Evolutionary conservation across 208 protist genomes (phyloP).

Genomic region (Crithidia sp.): DNA sequence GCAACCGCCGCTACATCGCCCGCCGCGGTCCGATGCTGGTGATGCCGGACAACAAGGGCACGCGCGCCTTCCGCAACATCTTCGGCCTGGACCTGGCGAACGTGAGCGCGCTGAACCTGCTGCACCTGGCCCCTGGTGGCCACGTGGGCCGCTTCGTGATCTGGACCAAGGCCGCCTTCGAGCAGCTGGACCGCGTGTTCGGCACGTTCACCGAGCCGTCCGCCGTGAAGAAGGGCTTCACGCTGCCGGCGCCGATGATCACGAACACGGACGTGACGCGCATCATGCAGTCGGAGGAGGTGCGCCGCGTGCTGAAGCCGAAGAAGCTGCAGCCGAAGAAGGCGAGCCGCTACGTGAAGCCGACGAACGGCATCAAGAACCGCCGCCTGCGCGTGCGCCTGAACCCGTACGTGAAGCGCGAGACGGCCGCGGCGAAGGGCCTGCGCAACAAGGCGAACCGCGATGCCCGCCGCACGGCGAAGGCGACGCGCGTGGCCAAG

Average conservation of each 20-base stretch:
- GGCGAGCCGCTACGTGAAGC: slow-evolving; percentile 39
- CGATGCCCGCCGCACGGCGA: slow-evolving; percentile 55
- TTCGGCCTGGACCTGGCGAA: slow-evolving; percentile 95
- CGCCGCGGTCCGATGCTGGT: slow-evolving; percentile 97
- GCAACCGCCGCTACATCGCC: slow-evolving; percentile 96
- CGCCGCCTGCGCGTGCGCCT: slow-evolving; percentile 79
- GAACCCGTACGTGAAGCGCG: slow-evolving; percentile 79
- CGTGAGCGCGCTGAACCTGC: slow-evolving; percentile 97
- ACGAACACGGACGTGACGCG: slow-evolving; percentile 80
- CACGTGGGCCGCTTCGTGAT: slow-evolving; percentile 99
- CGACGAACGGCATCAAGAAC: slow-evolving; percentile 80
- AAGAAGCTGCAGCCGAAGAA: slow-evolving; percentile 73
- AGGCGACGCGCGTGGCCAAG: slow-evolving; percentile 47
- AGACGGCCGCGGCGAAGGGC: slow-evolving; percentile 55
- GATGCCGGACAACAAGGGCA: slow-evolving; percentile 90
- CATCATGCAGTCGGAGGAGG: slow-evolving; percentile 86
- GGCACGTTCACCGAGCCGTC: slow-evolving; percentile 91
- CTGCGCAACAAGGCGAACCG: slow-evolving; percentile 56
- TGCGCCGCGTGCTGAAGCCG: slow-evolving; percentile 74
- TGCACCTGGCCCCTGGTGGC: slow-evolving; percentile 99
- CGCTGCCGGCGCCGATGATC: slow-evolving; percentile 72
- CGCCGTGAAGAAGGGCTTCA: slow-evolving; percentile 89
- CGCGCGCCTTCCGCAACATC: slow-evolving; percentile 96
- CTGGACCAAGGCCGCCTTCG: slow-evolving; percentile 99
- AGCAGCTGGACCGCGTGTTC: slow-evolving; percentile 97